phyloP scores from a whole-genome alignment of 768 basidiomycete genomes.

The Pholiota microspora region DNA sequence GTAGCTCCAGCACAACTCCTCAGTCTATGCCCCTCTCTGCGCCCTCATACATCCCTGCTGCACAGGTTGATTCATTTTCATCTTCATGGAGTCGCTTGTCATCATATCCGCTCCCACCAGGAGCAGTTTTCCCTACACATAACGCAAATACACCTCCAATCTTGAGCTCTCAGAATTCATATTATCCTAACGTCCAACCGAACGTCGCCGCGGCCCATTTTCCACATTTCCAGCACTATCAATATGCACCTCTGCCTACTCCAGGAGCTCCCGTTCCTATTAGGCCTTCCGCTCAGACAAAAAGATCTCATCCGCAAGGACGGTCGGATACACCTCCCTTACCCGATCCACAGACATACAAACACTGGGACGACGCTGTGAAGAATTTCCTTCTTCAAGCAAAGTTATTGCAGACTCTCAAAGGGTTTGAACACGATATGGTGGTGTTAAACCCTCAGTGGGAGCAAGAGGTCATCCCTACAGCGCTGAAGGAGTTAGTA shows the following conservation, averaged over 20 bases:
- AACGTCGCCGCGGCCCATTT: not conserved
- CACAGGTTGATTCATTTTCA: not conserved
- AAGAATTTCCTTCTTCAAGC: slow-evolving; percentile 51
- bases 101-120: not conserved
- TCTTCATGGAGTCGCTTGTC: not conserved
- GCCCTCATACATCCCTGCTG: not conserved
- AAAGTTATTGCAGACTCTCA: slow-evolving; percentile 55
- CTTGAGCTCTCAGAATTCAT: not conserved
- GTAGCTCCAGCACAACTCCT: not conserved
- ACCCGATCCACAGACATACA: slow-evolving; percentile 35
- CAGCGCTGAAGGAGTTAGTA: slow-evolving; percentile 51
- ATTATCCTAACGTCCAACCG: not conserved
- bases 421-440: slow-evolving; percentile 70
- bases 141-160: not conserved
- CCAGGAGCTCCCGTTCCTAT: slow-evolving; percentile 1
- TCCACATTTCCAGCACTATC: not conserved
- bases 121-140: not conserved
- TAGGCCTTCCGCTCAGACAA: not conserved
- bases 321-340: slow-evolving; percentile 32
- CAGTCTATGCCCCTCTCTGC: not conserved
- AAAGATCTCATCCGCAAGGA: slow-evolving; percentile 2
- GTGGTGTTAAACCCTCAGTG: slow-evolving; percentile 65
- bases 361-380: slow-evolving; percentile 62
- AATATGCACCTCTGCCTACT: not conserved
- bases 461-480: slow-evolving; percentile 57